Evolutionary conservation across 306 rosid genomes (phyloP).

Genomic region (Morella rubra): DNA sequence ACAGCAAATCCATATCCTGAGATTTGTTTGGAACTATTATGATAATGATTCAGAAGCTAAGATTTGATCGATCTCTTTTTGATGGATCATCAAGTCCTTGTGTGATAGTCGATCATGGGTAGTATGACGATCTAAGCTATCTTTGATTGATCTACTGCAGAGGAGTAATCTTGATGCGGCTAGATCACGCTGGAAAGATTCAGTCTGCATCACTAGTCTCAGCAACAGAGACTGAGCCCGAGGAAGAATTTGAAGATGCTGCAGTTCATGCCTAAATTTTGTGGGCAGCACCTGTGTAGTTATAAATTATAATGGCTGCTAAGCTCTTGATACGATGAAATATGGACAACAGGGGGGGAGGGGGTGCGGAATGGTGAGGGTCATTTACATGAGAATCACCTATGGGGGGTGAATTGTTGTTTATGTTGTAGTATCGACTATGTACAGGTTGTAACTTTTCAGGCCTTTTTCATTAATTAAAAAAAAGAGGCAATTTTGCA

Average conservation of each 20-base stretch:
- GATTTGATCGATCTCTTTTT: neutral
- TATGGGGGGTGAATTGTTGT: too few species aligned
- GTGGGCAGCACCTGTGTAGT: neutral
- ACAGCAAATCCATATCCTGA: neutral
- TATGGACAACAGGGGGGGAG: neutral
- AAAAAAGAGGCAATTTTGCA: too few species aligned
- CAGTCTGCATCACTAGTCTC: constrained; percentile 91
- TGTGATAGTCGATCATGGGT: neutral
- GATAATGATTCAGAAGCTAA: neutral
- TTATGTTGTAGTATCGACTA: too few species aligned
- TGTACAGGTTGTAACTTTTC: too few species aligned
- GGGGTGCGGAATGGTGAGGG: too few species aligned
- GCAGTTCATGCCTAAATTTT: constrained; percentile 35
- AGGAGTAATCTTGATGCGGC: constrained; percentile 94
- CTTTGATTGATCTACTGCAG: constrained; percentile 28
- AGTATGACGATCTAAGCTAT: neutral
- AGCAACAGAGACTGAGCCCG: constrained; percentile 54
- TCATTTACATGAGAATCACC: too few species aligned
- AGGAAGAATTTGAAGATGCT: constrained; percentile 52
- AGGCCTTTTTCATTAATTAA: too few species aligned
- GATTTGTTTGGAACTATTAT: neutral
- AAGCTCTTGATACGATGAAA: neutral
- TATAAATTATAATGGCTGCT: neutral
- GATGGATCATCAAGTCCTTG: neutral
- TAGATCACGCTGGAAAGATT: constrained; percentile 88